Evolutionary conservation across 768 basidiomycete genomes (phyloP), one percentile per base, ranked within the genome.

Genomic region (Leccinum barrowsii): DNA sequence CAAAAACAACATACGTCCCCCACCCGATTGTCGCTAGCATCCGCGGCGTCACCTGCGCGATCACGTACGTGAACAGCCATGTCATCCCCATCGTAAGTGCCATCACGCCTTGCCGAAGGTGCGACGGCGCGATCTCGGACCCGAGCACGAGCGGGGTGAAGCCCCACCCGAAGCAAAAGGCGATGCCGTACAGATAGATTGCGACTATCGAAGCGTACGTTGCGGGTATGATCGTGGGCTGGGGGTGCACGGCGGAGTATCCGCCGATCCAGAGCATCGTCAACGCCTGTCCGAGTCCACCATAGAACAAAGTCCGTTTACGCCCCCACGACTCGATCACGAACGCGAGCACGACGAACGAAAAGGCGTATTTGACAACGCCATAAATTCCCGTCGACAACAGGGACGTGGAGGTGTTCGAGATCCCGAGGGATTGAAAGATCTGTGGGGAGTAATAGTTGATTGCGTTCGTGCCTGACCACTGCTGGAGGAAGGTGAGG

Each of bases 311-410:
- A 17, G 71, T 70, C 24, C 67, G 63, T 62, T 77, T 77, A 17
- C 76, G 70, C 1, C 76, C 76, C 65, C 73, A 71, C 5, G 73
- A 67, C 56, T 78, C 76, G 52, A 78, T 74, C 24, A 77, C 67
- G 52, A 78, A 68, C 1, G 67, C 65, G n/a, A 78, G 70, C 24
- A 67, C 70, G 52, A 75, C 17, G 37, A 58, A 63, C 3, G 74
- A 71, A 17, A 63, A 50, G 49, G 69, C 60, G 40, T 75, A 74
- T 49, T 78, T 78, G 60, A 78, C 74, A 48, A 76, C 67, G 17
- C 77, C 77, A 48, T 78, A 78, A 24, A 78, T 63, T 10, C 77
- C 77, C 0, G 77, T 78, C 2, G 76, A 76, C 34, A 77, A 62
- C 2, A 78, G 67, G n/a, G 74, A 62, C 0, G 72, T 58, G 0